Percentiles rank a stretch among this genome's conserved stretches.
phyloP scores from a whole-genome alignment of 768 basidiomycete genomes.

The Lentinula sp. region DNA sequence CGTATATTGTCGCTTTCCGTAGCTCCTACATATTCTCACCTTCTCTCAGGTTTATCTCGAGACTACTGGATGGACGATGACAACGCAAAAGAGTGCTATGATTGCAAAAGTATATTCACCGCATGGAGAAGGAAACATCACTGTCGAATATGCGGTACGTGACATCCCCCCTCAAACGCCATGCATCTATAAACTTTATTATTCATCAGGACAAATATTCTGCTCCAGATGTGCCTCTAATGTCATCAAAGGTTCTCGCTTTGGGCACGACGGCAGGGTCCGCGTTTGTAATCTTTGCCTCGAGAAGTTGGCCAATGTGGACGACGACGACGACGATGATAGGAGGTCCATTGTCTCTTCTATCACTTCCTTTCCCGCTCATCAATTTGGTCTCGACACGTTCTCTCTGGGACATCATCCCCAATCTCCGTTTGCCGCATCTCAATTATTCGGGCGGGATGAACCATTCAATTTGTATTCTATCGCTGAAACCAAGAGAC shows the following conservation, averaged over 20 bases:
- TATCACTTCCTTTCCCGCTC: constrained; percentile 65
- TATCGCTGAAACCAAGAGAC: constrained; percentile 68
- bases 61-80: constrained; percentile 99
- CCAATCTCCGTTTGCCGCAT: constrained; percentile 85
- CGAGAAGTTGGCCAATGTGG: constrained; percentile 84
- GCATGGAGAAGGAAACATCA: constrained; percentile 96
- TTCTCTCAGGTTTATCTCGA: constrained; percentile 63
- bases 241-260: constrained; percentile 89
- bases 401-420: constrained; percentile 38
- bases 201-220: constrained; percentile 79
- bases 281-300: constrained; percentile 94
- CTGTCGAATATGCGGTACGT: constrained; percentile 90
- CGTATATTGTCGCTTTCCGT: constrained; percentile 10
- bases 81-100: constrained; percentile 92
- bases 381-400: constrained; percentile 57
- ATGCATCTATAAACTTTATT: neutral
- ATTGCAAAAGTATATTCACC: constrained; percentile 91
- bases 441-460: constrained; percentile 75
- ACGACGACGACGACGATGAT: constrained; percentile 88
- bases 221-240: constrained; percentile 97
- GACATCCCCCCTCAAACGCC: neutral
- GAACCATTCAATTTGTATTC: constrained; percentile 80
- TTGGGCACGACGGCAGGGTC: constrained; percentile 93
- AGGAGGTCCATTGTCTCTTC: constrained; percentile 75
- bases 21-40: neutral